These are phyloP conservation scores for Monosporascus sp. DNA, from an alignment of 2,329 filamentous ascomycete species.

Conservation along the genomic window DNA sequence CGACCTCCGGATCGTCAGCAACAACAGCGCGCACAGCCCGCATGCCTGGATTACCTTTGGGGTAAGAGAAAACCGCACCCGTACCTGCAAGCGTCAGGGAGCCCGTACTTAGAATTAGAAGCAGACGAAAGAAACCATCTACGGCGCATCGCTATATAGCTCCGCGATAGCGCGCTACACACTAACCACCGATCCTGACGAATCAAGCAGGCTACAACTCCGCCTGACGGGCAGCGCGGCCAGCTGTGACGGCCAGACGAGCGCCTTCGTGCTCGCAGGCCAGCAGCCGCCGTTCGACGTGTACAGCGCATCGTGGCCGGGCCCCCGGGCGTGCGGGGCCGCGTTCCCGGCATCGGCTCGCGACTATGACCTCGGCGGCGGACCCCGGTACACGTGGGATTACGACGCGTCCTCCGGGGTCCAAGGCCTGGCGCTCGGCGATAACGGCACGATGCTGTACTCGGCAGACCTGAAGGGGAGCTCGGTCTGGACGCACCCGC, in stretches of 20 bases:
- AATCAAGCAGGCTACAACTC: neutral
- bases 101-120: neutral
- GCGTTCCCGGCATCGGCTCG: constrained; percentile 1
- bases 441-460: constrained; percentile 7
- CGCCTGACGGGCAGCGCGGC: neutral
- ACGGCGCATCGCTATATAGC: constrained; percentile 8
- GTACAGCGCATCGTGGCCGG: constrained; percentile 11
- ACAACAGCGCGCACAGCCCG: constrained; percentile 7
- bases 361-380: no score
- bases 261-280: constrained; percentile 10
- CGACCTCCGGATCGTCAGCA: constrained; percentile 39
- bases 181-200: neutral
- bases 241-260: constrained; percentile 7
- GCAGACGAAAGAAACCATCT: constrained; percentile 15
- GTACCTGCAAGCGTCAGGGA: no score
- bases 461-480: constrained; percentile 15
- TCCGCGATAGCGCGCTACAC: constrained; percentile 8
- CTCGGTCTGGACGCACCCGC: constrained; percentile 15
- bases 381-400: constrained; percentile 2
- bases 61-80: neutral
- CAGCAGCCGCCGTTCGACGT: constrained; percentile 7
- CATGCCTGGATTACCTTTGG: constrained; percentile 17
- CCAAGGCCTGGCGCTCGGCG: constrained; percentile 14
- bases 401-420: constrained; percentile 12
- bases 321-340: constrained; percentile 13